Base-by-base conservation (phyloP, 139 green algal genomes). In the Zygnema circumcarinatum region DNA sequence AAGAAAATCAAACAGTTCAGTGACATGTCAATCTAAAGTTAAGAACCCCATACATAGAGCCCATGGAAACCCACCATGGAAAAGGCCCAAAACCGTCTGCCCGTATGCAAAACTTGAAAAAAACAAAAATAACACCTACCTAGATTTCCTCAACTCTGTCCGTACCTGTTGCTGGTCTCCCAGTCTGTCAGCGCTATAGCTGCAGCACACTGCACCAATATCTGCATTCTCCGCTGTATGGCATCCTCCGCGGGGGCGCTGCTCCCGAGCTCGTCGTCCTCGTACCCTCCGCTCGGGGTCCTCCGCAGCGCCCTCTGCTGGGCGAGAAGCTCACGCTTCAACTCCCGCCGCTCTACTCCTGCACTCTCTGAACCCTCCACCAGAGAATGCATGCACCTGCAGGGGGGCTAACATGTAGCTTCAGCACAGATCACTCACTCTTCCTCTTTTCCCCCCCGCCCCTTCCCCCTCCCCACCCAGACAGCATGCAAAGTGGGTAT, bases 181-280 rank as follows among this genome's bases (percentile, higher is more conserved):
- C 79, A 86, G 22, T 0, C 56, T 25, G 56, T 39, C 42, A 86
- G 47, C 40, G 67, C 47, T n/a, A 76, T 29, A 38, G 25, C 35
- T 40, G 79, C 41, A 0, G 47, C 39, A n/a, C 53, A 76, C 52
- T 86, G 79, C n/a, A 86, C 79, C 33, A 86, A 76, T 21, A 38
- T 86, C 42, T 76, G 79, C 40, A 86, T 86, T 38, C 36, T 79
- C 35, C 47, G 2, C 38, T n/a, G 25, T 40, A 86, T 68, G 52
- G 40, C 31, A 38, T 35, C 79, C 1, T 36, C 36, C 38, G 52
- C 1, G 22, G 38, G 52, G 42, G 32, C n/a, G 40, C n/a, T 38
- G 0, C 40, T n/a, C 35, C 38, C 54, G 25, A 68, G 29, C 29
- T 76, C 79, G 11, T 79, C 79, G 29, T 86, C 79, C n/a, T 86